Base-by-base conservation (phyloP, 306 rosid genomes). In the Vigna trinervia region DNA sequence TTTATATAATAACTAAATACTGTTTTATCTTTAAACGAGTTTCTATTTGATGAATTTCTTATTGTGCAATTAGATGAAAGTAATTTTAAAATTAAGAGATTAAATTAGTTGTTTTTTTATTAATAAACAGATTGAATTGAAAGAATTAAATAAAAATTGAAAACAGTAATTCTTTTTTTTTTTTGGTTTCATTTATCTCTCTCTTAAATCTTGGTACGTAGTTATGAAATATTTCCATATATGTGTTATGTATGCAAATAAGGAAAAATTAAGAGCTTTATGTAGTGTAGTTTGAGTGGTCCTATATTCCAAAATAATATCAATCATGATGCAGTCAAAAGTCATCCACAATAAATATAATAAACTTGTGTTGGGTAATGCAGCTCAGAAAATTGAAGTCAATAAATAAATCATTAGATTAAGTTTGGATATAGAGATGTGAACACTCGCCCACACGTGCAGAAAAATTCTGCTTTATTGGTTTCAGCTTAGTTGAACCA, bases 261-360 rank as follows among this genome's bases (percentile, higher is more conserved):
- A 43, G 19, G 58, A 57, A 43, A 2, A 30, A 13, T 60, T 6
- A 13, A 71, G 75, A 19, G 73, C 66, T 65, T 71, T 65, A 23
- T 51, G 17, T 51, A 34, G 63, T 69, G 50, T 19, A 19, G 80
- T 84, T 78, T 84, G 38, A 13, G 83, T 85, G 88, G 83, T 78
- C 86, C 86, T 74, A 38, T 19, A 26, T 75, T 75, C n/a, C 65
- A 71, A 60, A 67, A 20, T 78, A 6, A 17, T 57, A 57, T 80
- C 30, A 13, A 72, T 34, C 12, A 72, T 34, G 22, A 13, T 66
- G 41, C 19, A 36, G 81, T 74, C 80, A 73, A 77, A 61, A 73
- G 54, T 72, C 73, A 48, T 39, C 54, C 14, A 39, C 53, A 63
- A 62, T 62, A 51, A 47, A 45, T 69, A 54, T 69, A 69, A 66